Base-by-base conservation (phyloP, 2,329 filamentous ascomycete species). In the Triangularia verruculosa region DNA sequence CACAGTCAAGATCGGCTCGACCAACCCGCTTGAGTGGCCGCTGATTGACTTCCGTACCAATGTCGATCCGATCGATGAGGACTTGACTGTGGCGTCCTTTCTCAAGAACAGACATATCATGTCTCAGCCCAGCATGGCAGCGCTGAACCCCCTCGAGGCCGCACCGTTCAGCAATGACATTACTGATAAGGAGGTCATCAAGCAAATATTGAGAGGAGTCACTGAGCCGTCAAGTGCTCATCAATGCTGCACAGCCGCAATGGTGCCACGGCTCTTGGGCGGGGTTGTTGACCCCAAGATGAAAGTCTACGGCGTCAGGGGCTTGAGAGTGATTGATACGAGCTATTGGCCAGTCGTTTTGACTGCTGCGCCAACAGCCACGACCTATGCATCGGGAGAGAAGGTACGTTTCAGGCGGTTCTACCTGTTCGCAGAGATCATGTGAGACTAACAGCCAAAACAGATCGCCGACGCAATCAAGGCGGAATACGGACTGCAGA, bases 11-110 rank as follows among this genome's bases (percentile, higher is more conserved):
- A 76, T 79, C 43, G 73, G 74, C 65, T 72, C 72, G 4, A 73
- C 70, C 1, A 71, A 79, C 67, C 74, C 76, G 7, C 69, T 74
- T 8, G 70, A 67, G 1, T 66, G 68, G 17, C 77, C 77, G 0
- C 60, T 74, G 13, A 70, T 79, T 56, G 75, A 80, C 69, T 75
- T 74, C 64, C 73, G 74, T 47, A 74, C 74, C 4, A 71, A 72
- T 4, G 72, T 73, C 7, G 75, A 80, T 61, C 78, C 78, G 0
- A 69, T 75, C n/a, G 78, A 80, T 59, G 59, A 76, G 7, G 73
- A 73, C 11, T 61, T 78, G 6, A 70, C 74, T 39, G 66, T 73
- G 13, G 72, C 75, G 0, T 72, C 73, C 54, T 71, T 78, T 59
- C 70, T 67, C 24, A 76, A 75, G 63, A 72, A 72, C 30, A 70